Base-by-base conservation (phyloP, 2,329 filamentous ascomycete species). In the Claviceps lovelessii region DNA sequence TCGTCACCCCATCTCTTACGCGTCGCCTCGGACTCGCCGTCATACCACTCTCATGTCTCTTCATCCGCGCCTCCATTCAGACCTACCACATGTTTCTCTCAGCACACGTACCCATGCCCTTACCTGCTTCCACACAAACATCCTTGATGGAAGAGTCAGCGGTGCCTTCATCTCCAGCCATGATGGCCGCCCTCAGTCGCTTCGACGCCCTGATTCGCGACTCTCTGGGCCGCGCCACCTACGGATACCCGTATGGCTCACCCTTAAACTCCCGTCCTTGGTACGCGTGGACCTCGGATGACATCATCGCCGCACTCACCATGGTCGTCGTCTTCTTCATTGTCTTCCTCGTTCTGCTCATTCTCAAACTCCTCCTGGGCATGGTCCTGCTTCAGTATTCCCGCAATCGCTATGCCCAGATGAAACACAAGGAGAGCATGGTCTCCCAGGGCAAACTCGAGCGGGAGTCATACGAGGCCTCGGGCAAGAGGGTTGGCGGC, bases 21-120 rank as follows among this genome's bases (percentile, higher is more conserved):
- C 87, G 90, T 56, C 83, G 93, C 19, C 80, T 98, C 0, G 93
- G 93, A 0, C 76, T 98, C 0, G 93, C 93, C 0, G 85, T 97
- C 35, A 86, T 98, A 49, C 93, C 93, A 0, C 76, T 98, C 0
- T 91, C 90, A 1, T 97, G 90, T 62, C 82, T 98, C 50, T 96
- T 98, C 70, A 93, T 98, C 67, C 84, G 94, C 47, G 89, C 94
- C 49, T 90, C 88, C 1, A 79, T 97, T 47, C 93, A 98, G 67
- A 96, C 91, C 7, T 98, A 97, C 69, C 87, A 96, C 70, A 97
- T 97, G 91, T 95, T 97, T 65, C 79, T 97, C 15, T 88, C 90
- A 4, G 90, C 88, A 0, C 85, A 95, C 63, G 77, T 96, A 39
- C 86, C 89, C 0, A 79, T 86, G 9, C 87, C 88, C 0, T 75